Evolutionary conservation across 2,329 filamentous ascomycete genomes (phyloP), one percentile per base, ranked within the genome.

Genomic region (Thermoascus crustaceus): DNA sequence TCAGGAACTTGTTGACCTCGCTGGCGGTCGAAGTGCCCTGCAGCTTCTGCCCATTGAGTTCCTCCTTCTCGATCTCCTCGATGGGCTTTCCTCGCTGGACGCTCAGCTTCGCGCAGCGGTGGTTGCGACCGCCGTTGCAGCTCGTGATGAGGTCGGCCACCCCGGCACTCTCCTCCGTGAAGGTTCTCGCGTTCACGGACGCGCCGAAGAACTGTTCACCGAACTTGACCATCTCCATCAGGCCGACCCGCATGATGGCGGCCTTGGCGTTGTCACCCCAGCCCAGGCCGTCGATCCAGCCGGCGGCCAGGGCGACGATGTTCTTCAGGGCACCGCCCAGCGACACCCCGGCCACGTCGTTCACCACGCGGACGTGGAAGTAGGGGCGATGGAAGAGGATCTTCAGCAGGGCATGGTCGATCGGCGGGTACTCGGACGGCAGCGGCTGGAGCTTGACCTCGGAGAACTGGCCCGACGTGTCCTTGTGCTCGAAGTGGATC

Each of bases 201-300:
- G 88, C 75, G 11, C 78, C 77, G 58, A 96, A 98, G 70, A 96
- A 98, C 50, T 82, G 78, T 61, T 88, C 86, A 46, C 89, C 89
- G 49, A 98, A 98, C 57, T 84, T 82, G 53, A 96, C 86, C 82
- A 95, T 94, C 66, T 98, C 91, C 50, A 95, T 73, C 30, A 98
- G 76, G 5, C 91, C 91, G 13, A 96, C 82, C 26, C 91, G 84
- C 86, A 98, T 96, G 41, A 98, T 81, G 30, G 91, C 91, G n/a
- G 91, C 87, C 69, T 98, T 96, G 47, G 89, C 89, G 50, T 96
- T 98, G 69, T 96, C 88, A 54, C 91, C 91, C 89, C 91, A 98
- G 46, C 89, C 89, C 42, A 89, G 77, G 22, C 91, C 91, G 46
- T 94, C 86, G 29, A 96, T 87, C 61, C 94, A 98, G 39, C 91